A percentile compares a stretch with the other conserved stretches of the same genome.
Evolutionary conservation across 2,329 filamentous ascomycete genomes (phyloP).

Genomic region (Hymenoscyphus scutula): DNA sequence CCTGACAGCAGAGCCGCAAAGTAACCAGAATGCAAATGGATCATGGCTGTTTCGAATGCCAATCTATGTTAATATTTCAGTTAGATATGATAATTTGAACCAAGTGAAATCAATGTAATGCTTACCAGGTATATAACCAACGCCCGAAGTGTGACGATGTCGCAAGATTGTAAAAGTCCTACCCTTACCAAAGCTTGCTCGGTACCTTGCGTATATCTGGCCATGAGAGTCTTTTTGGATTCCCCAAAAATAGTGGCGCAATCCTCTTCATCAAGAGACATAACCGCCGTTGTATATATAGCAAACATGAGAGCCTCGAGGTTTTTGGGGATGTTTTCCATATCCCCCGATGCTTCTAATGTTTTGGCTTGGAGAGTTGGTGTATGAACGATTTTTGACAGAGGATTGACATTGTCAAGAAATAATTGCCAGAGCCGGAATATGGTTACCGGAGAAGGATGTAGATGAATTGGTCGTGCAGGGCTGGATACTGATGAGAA

Average conservation of each 20-base stretch:
- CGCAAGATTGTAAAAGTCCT: no score
- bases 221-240: slow-evolving; percentile 9
- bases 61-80: slow-evolving; percentile 23
- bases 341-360: slow-evolving; percentile 53
- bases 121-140: no score
- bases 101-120: no score
- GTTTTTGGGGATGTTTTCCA: slow-evolving; percentile 49
- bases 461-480: neutral
- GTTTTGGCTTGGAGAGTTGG: slow-evolving; percentile 61
- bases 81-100: no score
- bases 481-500: no score
- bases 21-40: slow-evolving; percentile 57
- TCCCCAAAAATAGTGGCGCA: slow-evolving; percentile 4
- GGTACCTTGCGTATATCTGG: slow-evolving; percentile 39
- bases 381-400: slow-evolving; percentile 68
- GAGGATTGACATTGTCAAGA: slow-evolving; percentile 67
- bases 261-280: slow-evolving; percentile 29
- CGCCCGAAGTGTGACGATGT: no score
- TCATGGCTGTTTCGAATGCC: slow-evolving; percentile 43
- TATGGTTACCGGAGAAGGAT: slow-evolving; percentile 13
- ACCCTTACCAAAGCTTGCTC: slow-evolving; percentile 38
- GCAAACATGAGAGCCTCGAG: slow-evolving; percentile 48
- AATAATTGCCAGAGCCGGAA: slow-evolving; percentile 61
- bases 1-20: slow-evolving; percentile 50
- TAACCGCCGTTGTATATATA: slow-evolving; percentile 51